phyloP scores from a whole-genome alignment of 495 filamentous ascomycete species.

The Darksidea phi region DNA sequence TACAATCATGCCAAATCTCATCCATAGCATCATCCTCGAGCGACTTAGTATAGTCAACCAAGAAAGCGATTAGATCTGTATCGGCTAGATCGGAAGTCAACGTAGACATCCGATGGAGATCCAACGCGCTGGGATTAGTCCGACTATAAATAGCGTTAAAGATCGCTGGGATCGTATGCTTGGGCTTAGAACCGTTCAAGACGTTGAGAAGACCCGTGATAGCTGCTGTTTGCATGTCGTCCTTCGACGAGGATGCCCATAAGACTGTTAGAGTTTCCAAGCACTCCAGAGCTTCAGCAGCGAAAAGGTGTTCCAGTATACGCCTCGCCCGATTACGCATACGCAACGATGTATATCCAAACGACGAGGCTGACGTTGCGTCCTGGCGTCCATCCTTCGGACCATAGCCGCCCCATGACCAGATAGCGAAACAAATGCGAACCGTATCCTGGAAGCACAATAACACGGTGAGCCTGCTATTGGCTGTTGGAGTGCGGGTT shows the following conservation, averaged over 20 bases:
- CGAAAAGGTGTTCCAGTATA: constrained; percentile 88
- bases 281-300: constrained; percentile 91
- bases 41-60: constrained; percentile 83
- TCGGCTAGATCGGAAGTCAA: constrained; percentile 81
- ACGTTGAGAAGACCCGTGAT: constrained; percentile 86
- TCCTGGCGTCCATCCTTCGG: constrained; percentile 59
- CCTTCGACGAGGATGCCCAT: constrained; percentile 58
- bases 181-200: constrained; percentile 85
- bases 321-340: constrained; percentile 86
- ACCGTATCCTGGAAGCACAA: constrained; percentile 97
- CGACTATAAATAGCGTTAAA: constrained; percentile 96
- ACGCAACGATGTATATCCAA: constrained; percentile 80
- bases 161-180: constrained; percentile 90
- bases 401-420: constrained; percentile 82
- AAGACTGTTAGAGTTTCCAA: constrained; percentile 84
- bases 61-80: constrained; percentile 77
- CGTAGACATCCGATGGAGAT: constrained; percentile 76
- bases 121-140: constrained; percentile 78
- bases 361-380: constrained; percentile 71
- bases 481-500: constrained; percentile 74
- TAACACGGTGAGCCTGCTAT: constrained; percentile 86
- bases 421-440: constrained; percentile 85
- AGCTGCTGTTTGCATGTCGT: constrained; percentile 41
- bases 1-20: constrained; percentile 96
- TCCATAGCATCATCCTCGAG: constrained; percentile 98